Evolutionary conservation across 768 basidiomycete genomes (phyloP), one percentile per base, ranked within the genome.

Genomic region (Psilocybe cyanescens): DNA sequence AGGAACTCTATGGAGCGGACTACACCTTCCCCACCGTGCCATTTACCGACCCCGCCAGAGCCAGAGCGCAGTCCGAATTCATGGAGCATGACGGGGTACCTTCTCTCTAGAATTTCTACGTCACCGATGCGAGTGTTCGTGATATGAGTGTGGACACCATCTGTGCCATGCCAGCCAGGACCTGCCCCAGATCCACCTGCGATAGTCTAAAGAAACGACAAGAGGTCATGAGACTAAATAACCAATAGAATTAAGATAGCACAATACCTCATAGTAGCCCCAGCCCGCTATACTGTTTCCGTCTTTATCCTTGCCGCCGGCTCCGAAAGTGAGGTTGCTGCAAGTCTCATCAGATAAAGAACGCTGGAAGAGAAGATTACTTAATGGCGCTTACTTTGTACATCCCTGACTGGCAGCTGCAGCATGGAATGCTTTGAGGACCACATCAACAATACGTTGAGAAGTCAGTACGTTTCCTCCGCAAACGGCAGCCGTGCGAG

Each of bases 171-270:
- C 95, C 95, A 97, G 8, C 75, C 73, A 2, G 91, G 88, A 0
- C 96, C 95, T 0, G 96, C 95, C 4, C 96, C 96, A 4, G 92
- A 92, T 19, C 96, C 96, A 7, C 95, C 96, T 3, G 93, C 94
- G 58, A 97, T 95, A 0, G 96, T 98, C 92, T 95, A 66, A 19
- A 53, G 44, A 29, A 60, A 51, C 41, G 16, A 63, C 41, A 63
- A 57, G 60, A 59, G 60, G 52, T 57, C 49, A 61, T 53, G 55
- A 59, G 48, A 45, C 14, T 55, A 8, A 12, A 4, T 51, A 19
- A 33, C 37, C 33, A 12, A 24, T 29, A 30, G 44, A 51, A 50
- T 55, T 35, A 56, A 44, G 55, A 59, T 37, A 44, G 56, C 75
- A 57, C 33, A n/a, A 19, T 71, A 86, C 90, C 79, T 93, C 91